Evolutionary conservation across 116 monocot species (phyloP).

Genomic region (Posidonia oceanica): DNA sequence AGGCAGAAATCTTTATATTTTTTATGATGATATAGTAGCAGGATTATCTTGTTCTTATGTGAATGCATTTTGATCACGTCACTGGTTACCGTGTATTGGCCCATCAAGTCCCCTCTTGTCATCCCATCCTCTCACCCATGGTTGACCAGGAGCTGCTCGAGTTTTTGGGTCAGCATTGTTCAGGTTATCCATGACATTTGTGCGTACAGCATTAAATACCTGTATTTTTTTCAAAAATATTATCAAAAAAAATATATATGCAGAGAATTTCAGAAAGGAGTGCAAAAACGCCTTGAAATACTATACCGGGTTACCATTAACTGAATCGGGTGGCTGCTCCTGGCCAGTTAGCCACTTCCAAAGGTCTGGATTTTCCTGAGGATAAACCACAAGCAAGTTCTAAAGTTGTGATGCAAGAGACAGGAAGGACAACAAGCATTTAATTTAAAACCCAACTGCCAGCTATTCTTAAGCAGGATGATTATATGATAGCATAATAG

Average conservation of each 20-base stretch:
- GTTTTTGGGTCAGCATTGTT: slow-evolving; percentile 49
- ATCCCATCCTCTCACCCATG: slow-evolving; percentile 98
- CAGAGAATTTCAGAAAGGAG: background rate
- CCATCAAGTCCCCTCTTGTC: slow-evolving; percentile 63
- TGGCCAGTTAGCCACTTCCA: slow-evolving; percentile 97
- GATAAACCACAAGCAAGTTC: background rate
- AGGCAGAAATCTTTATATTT: too few relatives aligned
- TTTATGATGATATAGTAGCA: too few relatives aligned
- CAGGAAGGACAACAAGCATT: too few relatives aligned
- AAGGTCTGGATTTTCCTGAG: slow-evolving; percentile 93
- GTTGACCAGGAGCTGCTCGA: slow-evolving; percentile 66
- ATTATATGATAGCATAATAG: too few relatives aligned
- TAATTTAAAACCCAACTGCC: too few relatives aligned
- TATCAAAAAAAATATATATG: background rate
- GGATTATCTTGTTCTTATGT: too few relatives aligned
- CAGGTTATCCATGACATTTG: slow-evolving; percentile 59
- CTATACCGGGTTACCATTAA: slow-evolving; percentile 53
- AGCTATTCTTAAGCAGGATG: too few relatives aligned
- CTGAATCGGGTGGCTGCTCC: slow-evolving; percentile 76
- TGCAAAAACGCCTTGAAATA: background rate
- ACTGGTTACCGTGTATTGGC: slow-evolving; percentile 81
- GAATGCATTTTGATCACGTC: slow-evolving; percentile 6
- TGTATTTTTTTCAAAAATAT: slow-evolving; percentile 9
- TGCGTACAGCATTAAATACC: slow-evolving; percentile 69
- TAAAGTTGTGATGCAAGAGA: background rate